A percentile compares a stretch with the other conserved stretches of the same genome.
These are phyloP conservation scores for Globisporangium orthogonon DNA, from an alignment of 352 stramenopile species.

Conservation along the genomic window DNA sequence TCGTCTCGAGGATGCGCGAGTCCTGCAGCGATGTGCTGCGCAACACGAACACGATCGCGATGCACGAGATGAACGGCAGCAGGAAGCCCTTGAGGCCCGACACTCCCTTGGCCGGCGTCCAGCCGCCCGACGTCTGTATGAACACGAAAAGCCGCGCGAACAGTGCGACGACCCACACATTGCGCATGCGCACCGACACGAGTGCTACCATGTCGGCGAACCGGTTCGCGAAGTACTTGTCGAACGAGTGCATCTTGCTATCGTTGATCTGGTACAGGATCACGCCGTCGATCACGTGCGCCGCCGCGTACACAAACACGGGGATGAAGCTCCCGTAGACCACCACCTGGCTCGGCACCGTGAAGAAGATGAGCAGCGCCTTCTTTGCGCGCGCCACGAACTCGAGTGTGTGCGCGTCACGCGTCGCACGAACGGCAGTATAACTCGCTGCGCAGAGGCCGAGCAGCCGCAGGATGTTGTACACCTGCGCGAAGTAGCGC, in stretches of 20 bases:
- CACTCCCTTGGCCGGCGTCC: constrained; percentile 38
- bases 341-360: constrained; percentile 38
- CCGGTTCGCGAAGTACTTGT: constrained; percentile 22
- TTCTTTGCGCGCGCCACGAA: constrained; percentile 5
- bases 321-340: constrained; percentile 50
- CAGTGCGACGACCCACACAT: constrained; percentile 38
- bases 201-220: constrained; percentile 28
- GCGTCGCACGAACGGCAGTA: constrained; percentile 14
- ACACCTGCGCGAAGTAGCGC: constrained; percentile 38
- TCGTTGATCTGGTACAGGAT: constrained; percentile 50
- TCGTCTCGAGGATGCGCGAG: constrained; percentile 42
- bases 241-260: constrained; percentile 22
- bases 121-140: constrained; percentile 40
- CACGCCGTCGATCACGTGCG: constrained; percentile 41
- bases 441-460: constrained; percentile 28
- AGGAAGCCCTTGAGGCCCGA: constrained; percentile 35
- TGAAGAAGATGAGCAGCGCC: constrained; percentile 32
- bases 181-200: constrained; percentile 44
- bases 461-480: constrained; percentile 30
- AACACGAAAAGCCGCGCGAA: constrained; percentile 35
- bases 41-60: constrained; percentile 20
- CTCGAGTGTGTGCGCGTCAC: constrained; percentile 4
- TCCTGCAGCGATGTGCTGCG: constrained; percentile 20
- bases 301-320: constrained; percentile 37
- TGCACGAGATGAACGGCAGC: constrained; percentile 22